These are phyloP conservation scores for Backusella macrospora DNA, from an alignment of 192 early-diverging fungal genomes.

Conservation along the genomic window DNA sequence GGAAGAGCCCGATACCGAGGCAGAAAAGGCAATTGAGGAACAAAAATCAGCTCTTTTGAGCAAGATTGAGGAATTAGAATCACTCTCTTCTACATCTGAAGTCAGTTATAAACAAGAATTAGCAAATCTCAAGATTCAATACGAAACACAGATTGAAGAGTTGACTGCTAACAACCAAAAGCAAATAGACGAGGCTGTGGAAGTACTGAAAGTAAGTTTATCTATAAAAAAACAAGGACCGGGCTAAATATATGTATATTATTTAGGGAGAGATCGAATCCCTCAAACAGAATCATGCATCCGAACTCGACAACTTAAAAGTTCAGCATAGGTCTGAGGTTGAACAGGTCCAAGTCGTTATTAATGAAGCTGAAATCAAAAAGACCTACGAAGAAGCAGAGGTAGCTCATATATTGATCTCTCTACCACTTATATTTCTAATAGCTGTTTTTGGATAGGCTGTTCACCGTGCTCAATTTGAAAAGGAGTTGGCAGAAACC, in stretches of 20 bases:
- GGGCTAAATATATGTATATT: not conserved
- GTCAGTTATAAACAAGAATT: not conserved
- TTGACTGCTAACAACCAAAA: not conserved
- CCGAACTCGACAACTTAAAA: conserved; percentile 15
- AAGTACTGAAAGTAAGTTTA: not conserved
- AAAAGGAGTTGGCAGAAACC: conserved; percentile 5
- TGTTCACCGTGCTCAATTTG: not conserved
- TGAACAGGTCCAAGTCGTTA: conserved; percentile 15
- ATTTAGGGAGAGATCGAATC: conserved; percentile 24
- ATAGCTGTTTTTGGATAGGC: not conserved
- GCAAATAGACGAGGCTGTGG: not conserved
- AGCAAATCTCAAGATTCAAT: not conserved
- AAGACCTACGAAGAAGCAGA: conserved; percentile 14
- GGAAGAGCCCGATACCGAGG: conserved; percentile 6
- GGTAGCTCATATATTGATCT: not conserved
- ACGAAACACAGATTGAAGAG: not conserved
- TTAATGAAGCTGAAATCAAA: conserved; percentile 18
- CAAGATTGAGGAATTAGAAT: conserved; percentile 22
- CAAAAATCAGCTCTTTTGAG: conserved; percentile 6
- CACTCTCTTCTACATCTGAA: not conserved
- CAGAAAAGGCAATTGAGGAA: conserved; percentile 15
- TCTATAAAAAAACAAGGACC: not conserved
- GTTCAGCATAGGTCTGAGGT: not conserved
- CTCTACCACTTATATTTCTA: not conserved
- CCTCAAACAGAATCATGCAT: conserved; percentile 13